Percentiles rank a stretch among this genome's conserved stretches.
phyloP scores from a whole-genome alignment of 352 stramenopile genomes.

The Phytopythium cucurbitacearum region DNA sequence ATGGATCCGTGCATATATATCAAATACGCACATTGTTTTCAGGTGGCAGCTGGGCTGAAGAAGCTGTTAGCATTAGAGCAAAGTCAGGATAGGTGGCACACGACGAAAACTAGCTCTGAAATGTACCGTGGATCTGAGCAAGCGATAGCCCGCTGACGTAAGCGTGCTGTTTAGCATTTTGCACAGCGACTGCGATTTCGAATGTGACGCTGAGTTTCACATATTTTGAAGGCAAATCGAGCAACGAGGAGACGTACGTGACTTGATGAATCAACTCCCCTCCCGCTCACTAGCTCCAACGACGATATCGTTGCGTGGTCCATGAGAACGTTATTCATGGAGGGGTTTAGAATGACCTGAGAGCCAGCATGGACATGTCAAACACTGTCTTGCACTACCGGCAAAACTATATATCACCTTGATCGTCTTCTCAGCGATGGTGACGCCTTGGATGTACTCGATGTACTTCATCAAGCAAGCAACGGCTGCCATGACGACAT shows the following conservation, averaged over 20 bases:
- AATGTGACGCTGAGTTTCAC: background rate
- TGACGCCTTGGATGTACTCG: constrained; percentile 83
- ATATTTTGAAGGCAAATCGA: background rate
- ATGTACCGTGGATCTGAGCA: constrained; percentile 71
- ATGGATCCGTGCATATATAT: background rate
- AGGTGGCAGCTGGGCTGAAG: constrained; percentile 70
- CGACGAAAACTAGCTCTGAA: background rate
- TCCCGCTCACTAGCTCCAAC: constrained; percentile 63
- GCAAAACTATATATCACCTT: constrained; percentile 33
- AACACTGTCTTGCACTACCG: too few relatives aligned
- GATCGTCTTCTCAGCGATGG: constrained; percentile 78
- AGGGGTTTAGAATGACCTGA: constrained; percentile 73
- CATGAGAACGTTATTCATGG: constrained; percentile 71
- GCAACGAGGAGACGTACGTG: constrained; percentile 28
- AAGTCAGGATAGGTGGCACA: background rate
- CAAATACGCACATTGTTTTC: constrained; percentile 64
- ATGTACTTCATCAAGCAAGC: constrained; percentile 84
- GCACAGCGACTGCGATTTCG: constrained; percentile 50
- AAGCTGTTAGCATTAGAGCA: constrained; percentile 33
- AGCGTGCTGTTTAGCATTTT: constrained; percentile 76
- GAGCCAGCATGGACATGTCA: background rate
- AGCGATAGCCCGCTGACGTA: constrained; percentile 68
- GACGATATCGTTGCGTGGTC: constrained; percentile 75
- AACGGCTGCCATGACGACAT: constrained; percentile 78
- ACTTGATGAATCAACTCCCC: constrained; percentile 31